Evolutionary conservation across 2,329 filamentous ascomycete genomes (phyloP).

Genomic region (Clonostachys rhizophaga): DNA sequence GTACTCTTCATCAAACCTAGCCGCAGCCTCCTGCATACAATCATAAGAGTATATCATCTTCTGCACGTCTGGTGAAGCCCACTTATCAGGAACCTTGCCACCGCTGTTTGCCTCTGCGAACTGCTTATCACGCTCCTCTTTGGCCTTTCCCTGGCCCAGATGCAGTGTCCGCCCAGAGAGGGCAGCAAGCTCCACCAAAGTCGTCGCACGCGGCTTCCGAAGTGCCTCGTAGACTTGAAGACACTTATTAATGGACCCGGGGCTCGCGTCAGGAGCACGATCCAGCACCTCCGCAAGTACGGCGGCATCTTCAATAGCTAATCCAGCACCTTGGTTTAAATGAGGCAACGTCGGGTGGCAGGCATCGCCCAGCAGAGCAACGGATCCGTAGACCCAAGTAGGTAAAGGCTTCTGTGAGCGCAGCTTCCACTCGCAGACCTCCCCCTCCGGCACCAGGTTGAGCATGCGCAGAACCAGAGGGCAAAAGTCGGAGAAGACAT

Average conservation of each 20-base stretch:
- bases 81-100: constrained; percentile 57
- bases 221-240: constrained; percentile 51
- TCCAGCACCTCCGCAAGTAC: constrained; percentile 50
- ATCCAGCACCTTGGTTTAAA: constrained; percentile 60
- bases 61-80: constrained; percentile 66
- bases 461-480: constrained; percentile 54
- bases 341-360: constrained; percentile 66
- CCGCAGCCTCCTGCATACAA: constrained; percentile 46
- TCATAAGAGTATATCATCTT: constrained; percentile 60
- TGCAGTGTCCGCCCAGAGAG: constrained; percentile 46
- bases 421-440: constrained; percentile 62
- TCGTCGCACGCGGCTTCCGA: constrained; percentile 48
- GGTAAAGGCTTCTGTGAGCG: constrained; percentile 52
- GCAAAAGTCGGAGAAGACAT: constrained; percentile 59
- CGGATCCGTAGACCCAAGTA: constrained; percentile 52
- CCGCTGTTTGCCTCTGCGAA: constrained; percentile 46
- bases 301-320: constrained; percentile 62
- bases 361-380: constrained; percentile 56
- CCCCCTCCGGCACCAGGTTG: constrained; percentile 53
- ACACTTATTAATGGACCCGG: constrained; percentile 37
- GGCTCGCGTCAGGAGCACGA: constrained; percentile 25
- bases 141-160: constrained; percentile 48
- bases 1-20: constrained; percentile 41
- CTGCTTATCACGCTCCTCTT: constrained; percentile 49
- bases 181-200: constrained; percentile 48